Conservation (phyloP, 2,329 filamentous ascomycete species). For the Claviceps arundinis region DNA sequence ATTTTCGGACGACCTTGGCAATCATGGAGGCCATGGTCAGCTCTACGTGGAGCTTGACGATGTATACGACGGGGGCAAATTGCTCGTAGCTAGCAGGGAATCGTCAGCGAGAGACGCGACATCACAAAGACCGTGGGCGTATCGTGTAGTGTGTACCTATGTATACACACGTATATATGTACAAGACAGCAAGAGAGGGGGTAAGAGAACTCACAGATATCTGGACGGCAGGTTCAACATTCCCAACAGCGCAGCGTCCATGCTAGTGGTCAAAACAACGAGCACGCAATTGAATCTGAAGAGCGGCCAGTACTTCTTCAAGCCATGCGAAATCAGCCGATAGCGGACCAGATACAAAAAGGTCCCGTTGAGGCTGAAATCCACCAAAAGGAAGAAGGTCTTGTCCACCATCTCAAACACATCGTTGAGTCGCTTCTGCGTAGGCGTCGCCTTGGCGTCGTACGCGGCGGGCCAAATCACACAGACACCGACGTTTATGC, state of each 20-base stretch:
- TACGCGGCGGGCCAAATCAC: constrained; percentile 27
- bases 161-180: not conserved
- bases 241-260: constrained; percentile 25
- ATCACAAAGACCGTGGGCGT: too few relatives aligned
- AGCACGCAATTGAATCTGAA: constrained; percentile 35
- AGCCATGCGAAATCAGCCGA: constrained; percentile 31
- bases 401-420: constrained; percentile 23
- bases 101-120: not conserved
- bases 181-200: not conserved
- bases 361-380: constrained; percentile 34
- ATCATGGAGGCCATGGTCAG: constrained; percentile 39
- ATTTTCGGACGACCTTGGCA: constrained; percentile 19
- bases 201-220: not conserved
- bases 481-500: constrained; percentile 26
- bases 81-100: constrained; percentile 22
- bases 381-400: constrained; percentile 33
- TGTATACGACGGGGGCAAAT: constrained; percentile 37
- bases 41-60: constrained; percentile 40
- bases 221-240: constrained; percentile 11
- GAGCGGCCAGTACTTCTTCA: constrained; percentile 36
- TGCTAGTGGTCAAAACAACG: constrained; percentile 31
- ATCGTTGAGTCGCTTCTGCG: constrained; percentile 8
- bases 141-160: too few relatives aligned
- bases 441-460: constrained; percentile 5
- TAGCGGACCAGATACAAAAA: constrained; percentile 33